Base-by-base conservation (phyloP, 2,329 filamentous ascomycete genomes). In the Diatrype stigma region DNA sequence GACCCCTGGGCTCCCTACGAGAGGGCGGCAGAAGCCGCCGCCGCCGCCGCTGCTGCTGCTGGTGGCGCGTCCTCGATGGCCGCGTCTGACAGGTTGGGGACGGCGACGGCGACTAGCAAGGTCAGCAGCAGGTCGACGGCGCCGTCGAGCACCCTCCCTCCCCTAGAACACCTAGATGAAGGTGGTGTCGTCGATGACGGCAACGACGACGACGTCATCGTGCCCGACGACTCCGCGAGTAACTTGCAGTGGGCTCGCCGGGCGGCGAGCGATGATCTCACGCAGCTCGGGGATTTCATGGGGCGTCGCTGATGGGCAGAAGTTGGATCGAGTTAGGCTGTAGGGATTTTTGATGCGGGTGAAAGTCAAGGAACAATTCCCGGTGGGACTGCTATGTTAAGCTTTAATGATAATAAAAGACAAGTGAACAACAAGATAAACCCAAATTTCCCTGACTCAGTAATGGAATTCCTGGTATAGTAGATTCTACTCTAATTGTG, bases 221-320 rank as follows among this genome's bases (percentile, higher is more conserved):
- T 42, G 14, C 52, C 52, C 10, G 35, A 42, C 17, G 52, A 54
- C 26, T 51, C 49, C 14, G 49, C 50, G 19, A 47, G 42, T 21
- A 54, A 57, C 14, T 19, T 53, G 6, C 14, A n/a, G 22, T 53
- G 51, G 51, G 28, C 30, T 12, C 21, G 21, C 12, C 21, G 6
- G 19, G 22, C 10, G 21, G 2, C 5, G 19, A 2, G 45, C 23
- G 42, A 46, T 14, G 46, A 40, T 7, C 34, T 46, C 10, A 52
- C 47, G 8, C 42, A 32, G 16, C 23, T 47, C 10, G 42, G 47
- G 6, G 42, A 32, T 14, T 52, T 52, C 16, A 54, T 49, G 34
- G 5, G 26, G 16, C n/a, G 30, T n/a, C 6, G 22, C 21, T 35
- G 37, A 26, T 8, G 2, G 34, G 16, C 16, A 12, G 45, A 4